A percentile compares a stretch with the other conserved stretches of the same genome.
These are phyloP conservation scores for Brassica rapa DNA, from an alignment of 345 rosid genomes.

Conservation along the genomic window DNA sequence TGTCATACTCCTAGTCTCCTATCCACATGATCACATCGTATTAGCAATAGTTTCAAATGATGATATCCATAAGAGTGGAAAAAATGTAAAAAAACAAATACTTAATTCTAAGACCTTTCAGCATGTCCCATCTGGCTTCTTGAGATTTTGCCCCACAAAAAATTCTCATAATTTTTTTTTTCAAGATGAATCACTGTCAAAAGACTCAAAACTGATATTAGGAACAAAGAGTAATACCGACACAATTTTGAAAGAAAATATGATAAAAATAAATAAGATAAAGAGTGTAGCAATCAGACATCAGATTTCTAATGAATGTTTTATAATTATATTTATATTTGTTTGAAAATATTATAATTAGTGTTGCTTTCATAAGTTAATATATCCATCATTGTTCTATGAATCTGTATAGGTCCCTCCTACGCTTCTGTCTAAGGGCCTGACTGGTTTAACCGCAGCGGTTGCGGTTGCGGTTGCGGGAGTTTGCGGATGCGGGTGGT, in stretches of 20 bases:
- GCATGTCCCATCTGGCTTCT: constrained; percentile 9
- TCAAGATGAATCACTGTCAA: not conserved
- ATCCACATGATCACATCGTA: not conserved
- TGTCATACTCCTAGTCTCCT: not conserved
- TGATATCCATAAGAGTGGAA: not conserved
- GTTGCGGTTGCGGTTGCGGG: too few species aligned
- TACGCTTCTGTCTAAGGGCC: too few species aligned
- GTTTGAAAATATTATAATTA: not conserved
- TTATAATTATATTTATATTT: not conserved
- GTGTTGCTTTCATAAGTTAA: not conserved
- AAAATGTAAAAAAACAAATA: not conserved
- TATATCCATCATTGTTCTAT: not conserved
- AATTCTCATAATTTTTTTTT: not conserved
- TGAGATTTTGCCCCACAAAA: not conserved
- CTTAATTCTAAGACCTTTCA: not conserved
- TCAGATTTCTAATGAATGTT: not conserved
- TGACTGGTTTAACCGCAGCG: too few species aligned
- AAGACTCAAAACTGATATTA: not conserved
- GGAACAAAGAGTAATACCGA: not conserved
- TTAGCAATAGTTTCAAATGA: not conserved
- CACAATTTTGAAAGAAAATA: not conserved
- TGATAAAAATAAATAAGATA: not conserved
- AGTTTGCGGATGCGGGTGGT: too few species aligned
- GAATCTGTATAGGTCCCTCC: too few species aligned
- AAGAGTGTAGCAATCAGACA: not conserved